A percentile compares a stretch with the other conserved stretches of the same genome.
Evolutionary conservation across 345 rosid genomes (phyloP).

Genomic region (Ceriops tagal): DNA sequence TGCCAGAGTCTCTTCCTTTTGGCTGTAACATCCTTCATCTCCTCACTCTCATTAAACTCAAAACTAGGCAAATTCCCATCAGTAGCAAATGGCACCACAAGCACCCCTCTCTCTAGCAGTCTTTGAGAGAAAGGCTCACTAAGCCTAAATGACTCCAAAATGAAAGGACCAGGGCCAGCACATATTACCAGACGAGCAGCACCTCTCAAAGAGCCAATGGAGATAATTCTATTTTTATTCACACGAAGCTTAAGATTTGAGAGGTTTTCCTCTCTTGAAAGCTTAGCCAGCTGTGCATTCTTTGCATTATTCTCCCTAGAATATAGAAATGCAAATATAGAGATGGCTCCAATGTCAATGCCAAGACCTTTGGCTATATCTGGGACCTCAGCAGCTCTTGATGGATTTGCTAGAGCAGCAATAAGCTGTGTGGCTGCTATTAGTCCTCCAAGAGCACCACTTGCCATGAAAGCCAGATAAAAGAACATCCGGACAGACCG

Average conservation of each 20-base stretch:
- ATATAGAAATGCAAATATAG: slow-evolving; percentile 74
- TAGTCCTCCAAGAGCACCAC: slow-evolving; percentile 71
- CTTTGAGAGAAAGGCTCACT: slow-evolving; percentile 71
- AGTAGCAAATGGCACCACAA: slow-evolving; percentile 73
- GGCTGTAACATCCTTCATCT: slow-evolving; percentile 42
- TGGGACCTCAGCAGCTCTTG: slow-evolving; percentile 63
- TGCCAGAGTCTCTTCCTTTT: slow-evolving; percentile 84
- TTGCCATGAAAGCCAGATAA: slow-evolving; percentile 79
- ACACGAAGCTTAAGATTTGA: slow-evolving; percentile 84
- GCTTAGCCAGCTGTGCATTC: slow-evolving; percentile 72
- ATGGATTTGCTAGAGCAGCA: slow-evolving; percentile 63
- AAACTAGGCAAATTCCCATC: slow-evolving; percentile 63
- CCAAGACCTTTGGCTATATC: slow-evolving; percentile 62
- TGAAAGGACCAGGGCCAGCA: slow-evolving; percentile 65
- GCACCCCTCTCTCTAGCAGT: slow-evolving; percentile 85
- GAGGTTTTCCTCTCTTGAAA: slow-evolving; percentile 86
- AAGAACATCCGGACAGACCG: slow-evolving; percentile 94
- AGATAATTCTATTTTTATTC: slow-evolving; percentile 53
- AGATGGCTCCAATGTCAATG: slow-evolving; percentile 72
- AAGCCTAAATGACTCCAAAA: slow-evolving; percentile 62
- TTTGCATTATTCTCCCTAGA: slow-evolving; percentile 70
- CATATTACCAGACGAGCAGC: slow-evolving; percentile 83
- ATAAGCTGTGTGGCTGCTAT: slow-evolving; percentile 76
- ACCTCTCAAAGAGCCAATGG: slow-evolving; percentile 68
- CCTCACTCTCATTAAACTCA: slow-evolving; percentile 64